Percentiles rank a stretch among this genome's conserved stretches.
Conservation (phyloP, 2,329 filamentous ascomycete species). For the Fonsecaea erecta region DNA sequence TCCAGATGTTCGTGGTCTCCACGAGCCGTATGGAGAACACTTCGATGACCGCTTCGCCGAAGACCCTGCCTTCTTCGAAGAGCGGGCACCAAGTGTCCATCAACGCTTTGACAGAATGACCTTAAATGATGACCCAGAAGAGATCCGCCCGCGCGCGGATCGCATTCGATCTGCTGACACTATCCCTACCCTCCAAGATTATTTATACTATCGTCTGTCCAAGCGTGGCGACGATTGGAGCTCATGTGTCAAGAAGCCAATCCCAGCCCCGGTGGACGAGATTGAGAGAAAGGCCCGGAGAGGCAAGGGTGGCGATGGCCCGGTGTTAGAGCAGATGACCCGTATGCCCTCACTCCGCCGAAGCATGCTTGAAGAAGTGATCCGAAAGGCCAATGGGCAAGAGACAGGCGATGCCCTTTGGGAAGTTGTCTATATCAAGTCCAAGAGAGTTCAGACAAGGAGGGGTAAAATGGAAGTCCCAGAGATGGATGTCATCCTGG, state of each 20-base stretch:
- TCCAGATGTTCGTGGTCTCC: slow-evolving; percentile 13
- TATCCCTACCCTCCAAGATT: slow-evolving; percentile 24
- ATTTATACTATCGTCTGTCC: slow-evolving; percentile 29
- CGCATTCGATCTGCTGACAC: slow-evolving; percentile 12
- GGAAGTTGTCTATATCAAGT: slow-evolving; percentile 32
- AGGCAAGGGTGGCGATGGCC: slow-evolving; percentile 23
- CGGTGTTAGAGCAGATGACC: slow-evolving; percentile 27
- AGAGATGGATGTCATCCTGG: slow-evolving; percentile 34
- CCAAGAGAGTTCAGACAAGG: slow-evolving; percentile 22
- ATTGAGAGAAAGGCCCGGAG: slow-evolving; percentile 30
- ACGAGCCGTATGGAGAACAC: slow-evolving; percentile 13
- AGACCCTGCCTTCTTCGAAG: slow-evolving; percentile 21
- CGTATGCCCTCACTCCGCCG: slow-evolving; percentile 28
- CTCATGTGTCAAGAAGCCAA: slow-evolving; percentile 16
- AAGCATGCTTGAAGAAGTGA: slow-evolving; percentile 24
- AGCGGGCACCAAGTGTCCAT: slow-evolving; percentile 27
- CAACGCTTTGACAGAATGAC: slow-evolving; percentile 29
- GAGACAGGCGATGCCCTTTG: slow-evolving; percentile 27
- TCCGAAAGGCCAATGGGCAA: slow-evolving; percentile 23
- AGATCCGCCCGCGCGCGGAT: slow-evolving; percentile 20
- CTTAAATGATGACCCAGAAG: slow-evolving; percentile 23
- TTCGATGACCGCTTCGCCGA: slow-evolving; percentile 18
- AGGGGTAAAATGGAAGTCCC: slow-evolving; percentile 24
- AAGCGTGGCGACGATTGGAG: slow-evolving; percentile 32
- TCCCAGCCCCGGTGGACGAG: slow-evolving; percentile 25